These are phyloP conservation scores for Lepidium aucheri DNA, from an alignment of 345 rosid genomes.

Conservation along the genomic window DNA sequence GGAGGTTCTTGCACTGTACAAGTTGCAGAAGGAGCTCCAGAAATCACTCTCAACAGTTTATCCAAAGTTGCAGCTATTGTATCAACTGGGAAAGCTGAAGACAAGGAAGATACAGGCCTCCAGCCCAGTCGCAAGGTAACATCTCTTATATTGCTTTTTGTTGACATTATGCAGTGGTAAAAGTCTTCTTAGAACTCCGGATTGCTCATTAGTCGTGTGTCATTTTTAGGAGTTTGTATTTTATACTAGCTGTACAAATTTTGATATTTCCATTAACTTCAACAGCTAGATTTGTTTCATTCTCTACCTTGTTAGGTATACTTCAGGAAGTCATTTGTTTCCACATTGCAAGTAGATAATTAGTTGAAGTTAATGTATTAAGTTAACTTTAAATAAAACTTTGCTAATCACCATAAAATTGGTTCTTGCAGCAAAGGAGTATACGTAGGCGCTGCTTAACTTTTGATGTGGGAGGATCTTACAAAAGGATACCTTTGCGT, in stretches of 20 bases:
- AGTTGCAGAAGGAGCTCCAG: constrained; percentile 10
- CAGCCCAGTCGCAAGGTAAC: constrained; percentile 39
- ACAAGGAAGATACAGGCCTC: constrained; percentile 23
- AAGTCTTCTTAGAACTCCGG: not conserved
- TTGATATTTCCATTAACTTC: not conserved
- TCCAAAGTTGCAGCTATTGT: constrained; percentile 21
- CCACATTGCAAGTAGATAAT: not conserved
- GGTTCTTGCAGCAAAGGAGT: constrained; percentile 37
- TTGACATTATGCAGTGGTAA: not conserved
- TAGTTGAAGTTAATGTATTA: not conserved
- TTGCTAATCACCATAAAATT: not conserved
- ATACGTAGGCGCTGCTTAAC: constrained; percentile 50
- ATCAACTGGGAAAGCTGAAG: constrained; percentile 22
- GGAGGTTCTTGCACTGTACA: constrained; percentile 11
- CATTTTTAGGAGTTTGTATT: not conserved
- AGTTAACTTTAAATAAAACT: not conserved
- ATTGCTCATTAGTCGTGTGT: not conserved
- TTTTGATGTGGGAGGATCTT: constrained; percentile 42
- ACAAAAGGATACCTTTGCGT: constrained; percentile 28
- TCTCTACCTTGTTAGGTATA: not conserved
- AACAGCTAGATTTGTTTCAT: not conserved
- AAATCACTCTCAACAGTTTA: constrained; percentile 21
- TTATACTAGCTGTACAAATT: not conserved
- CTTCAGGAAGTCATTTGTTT: not conserved
- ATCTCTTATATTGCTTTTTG: not conserved